Conservation (phyloP, 495 filamentous ascomycete species). For the Hypoxylon fuscum region DNA sequence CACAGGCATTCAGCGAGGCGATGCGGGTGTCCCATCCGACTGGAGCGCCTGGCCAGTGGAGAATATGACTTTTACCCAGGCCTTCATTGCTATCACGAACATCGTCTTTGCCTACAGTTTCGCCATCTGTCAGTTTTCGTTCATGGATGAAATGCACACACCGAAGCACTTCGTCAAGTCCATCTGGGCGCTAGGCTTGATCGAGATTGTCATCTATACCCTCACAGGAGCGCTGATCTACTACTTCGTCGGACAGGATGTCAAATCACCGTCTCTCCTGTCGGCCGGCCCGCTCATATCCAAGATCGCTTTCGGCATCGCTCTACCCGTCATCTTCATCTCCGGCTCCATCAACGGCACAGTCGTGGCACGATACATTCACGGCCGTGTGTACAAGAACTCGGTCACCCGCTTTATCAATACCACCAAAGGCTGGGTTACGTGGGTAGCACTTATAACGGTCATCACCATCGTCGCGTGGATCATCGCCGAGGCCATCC, state of each 20-base stretch:
- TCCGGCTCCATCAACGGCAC: slow-evolving; percentile 70
- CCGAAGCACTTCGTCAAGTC: slow-evolving; percentile 74
- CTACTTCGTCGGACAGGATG: slow-evolving; percentile 73
- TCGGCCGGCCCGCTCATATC: slow-evolving; percentile 67
- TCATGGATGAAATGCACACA: slow-evolving; percentile 80
- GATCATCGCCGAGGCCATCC: slow-evolving; percentile 77
- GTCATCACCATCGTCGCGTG: slow-evolving; percentile 71
- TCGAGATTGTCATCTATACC: slow-evolving; percentile 74
- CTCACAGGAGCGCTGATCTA: slow-evolving; percentile 75
- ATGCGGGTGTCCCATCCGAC: slow-evolving; percentile 44
- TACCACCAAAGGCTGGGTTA: slow-evolving; percentile 63
- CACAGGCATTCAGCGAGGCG: slow-evolving; percentile 62
- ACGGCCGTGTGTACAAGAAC: slow-evolving; percentile 66
- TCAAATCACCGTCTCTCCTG: slow-evolving; percentile 73
- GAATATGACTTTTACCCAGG: slow-evolving; percentile 49
- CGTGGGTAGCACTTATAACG: slow-evolving; percentile 69
- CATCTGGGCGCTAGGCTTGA: slow-evolving; percentile 68
- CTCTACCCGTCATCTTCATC: slow-evolving; percentile 81
- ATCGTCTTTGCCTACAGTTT: slow-evolving; percentile 78
- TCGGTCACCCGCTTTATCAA: slow-evolving; percentile 67
- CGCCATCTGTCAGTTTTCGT: slow-evolving; percentile 77
- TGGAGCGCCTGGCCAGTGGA: slow-evolving; percentile 58
- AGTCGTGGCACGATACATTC: slow-evolving; percentile 70
- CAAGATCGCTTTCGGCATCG: slow-evolving; percentile 82
- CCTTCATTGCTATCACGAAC: slow-evolving; percentile 74